Conservation (phyloP, 805 yeast genomes). For the Limtongozyma cylindracea region DNA sequence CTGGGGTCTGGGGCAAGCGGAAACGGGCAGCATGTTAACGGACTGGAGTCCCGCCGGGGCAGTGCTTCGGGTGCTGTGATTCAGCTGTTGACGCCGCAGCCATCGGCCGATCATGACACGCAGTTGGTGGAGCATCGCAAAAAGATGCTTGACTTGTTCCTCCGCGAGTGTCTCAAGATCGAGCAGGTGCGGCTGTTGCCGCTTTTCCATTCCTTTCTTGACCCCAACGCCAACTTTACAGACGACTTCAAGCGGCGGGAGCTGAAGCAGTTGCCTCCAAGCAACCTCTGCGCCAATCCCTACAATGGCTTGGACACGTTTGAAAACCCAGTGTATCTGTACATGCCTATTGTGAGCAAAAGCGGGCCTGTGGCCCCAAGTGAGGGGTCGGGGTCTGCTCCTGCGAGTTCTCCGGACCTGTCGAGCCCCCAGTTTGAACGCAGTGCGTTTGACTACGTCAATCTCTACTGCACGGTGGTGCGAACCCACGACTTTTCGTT, state of each 20-base stretch:
- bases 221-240: slow-evolving; percentile 66
- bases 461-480: too few relatives aligned
- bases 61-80: too few relatives aligned
- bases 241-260: slow-evolving; percentile 27
- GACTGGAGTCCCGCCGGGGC: too few relatives aligned
- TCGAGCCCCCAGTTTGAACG: too few relatives aligned
- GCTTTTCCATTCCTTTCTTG: slow-evolving; percentile 55
- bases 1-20: not conserved
- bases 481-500: too few relatives aligned
- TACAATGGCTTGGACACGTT: slow-evolving; percentile 15
- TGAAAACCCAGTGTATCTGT: slow-evolving; percentile 9
- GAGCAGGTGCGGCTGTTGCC: slow-evolving; percentile 27
- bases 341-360: slow-evolving; percentile 10
- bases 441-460: too few relatives aligned
- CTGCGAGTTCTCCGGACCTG: too few relatives aligned
- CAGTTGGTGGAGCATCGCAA: slow-evolving; percentile 13
- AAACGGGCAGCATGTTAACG: slow-evolving; percentile 6
- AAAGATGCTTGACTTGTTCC: slow-evolving; percentile 25
- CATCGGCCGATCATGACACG: too few relatives aligned
- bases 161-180: slow-evolving; percentile 47
- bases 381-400: slow-evolving; percentile 10
- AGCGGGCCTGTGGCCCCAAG: slow-evolving; percentile 4
- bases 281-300: slow-evolving; percentile 15
- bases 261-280: slow-evolving; percentile 13
- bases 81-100: too few relatives aligned